Base-by-base conservation (phyloP, 2,329 filamentous ascomycete genomes). In the Fusarium tuaranense region DNA sequence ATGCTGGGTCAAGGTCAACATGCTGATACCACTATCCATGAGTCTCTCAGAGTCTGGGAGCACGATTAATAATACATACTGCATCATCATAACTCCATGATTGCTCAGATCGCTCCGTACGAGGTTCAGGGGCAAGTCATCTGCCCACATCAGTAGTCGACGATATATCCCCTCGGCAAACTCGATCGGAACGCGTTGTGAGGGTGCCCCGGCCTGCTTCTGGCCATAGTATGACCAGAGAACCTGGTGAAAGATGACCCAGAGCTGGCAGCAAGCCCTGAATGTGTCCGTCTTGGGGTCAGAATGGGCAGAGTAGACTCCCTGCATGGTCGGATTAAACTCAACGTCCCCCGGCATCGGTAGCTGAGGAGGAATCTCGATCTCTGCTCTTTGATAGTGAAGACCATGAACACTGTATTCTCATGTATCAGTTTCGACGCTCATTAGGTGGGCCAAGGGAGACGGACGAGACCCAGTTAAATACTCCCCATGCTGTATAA, bases 401-500 rank as follows among this genome's bases (percentile, higher is more conserved):
- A 67, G 46, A 3, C 46, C 58, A n/a, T 46, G 63, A 81, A 83
- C 2, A 80, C 65, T 2, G 78, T 80, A 30, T 81, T 7, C 20
- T 18, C 38, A 27, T 22, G 12, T 67, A 27, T 22, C 9, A 27
- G 18, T 18, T 7, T 48, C 30, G 12, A 30, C 12, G 25, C 10
- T 27, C n/a, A 39, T 10, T 12, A 7, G 36, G 6, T 53, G 12
- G 20, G 61, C 13, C 5, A 46, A 12, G n/a, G 32, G 34, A 4
- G 5, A 10, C 82, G 71, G 32, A 83, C 82, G 80, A 44, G 27
- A 46, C 60, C 73, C 71, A 74, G 8, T 72, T 76, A 27, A 72
- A 74, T 1, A 76, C 69, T 1, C 81, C 80, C 81, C 81, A 82
- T 1, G 81, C 79, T 4, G 80, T 80, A n/a, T 78, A 78, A 3